A percentile compares a stretch with the other conserved stretches of the same genome.
These are phyloP conservation scores for Leucoagaricus sp. DNA, from an alignment of 1,284 basidiomycete species.

Conservation along the genomic window DNA sequence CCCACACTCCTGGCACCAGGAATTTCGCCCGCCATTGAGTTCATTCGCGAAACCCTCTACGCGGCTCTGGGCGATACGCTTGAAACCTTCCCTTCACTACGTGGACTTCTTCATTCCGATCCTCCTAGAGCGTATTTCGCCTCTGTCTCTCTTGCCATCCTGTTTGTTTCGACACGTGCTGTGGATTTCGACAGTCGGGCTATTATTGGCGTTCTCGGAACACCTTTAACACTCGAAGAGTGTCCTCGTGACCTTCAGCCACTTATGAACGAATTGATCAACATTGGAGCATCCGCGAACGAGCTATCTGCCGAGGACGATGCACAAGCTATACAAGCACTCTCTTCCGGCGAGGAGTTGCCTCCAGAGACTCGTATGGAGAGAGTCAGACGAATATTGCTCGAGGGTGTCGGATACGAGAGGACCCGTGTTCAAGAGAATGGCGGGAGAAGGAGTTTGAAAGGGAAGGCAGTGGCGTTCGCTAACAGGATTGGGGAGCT, in stretches of 20 bases:
- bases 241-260: constrained; percentile 63
- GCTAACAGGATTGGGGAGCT: constrained; percentile 74
- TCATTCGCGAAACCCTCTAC: constrained; percentile 83
- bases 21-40: constrained; percentile 59
- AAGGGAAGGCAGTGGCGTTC: constrained; percentile 65
- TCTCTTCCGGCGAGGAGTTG: constrained; percentile 44
- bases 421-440: constrained; percentile 26
- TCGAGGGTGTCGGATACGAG: constrained; percentile 53
- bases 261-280: constrained; percentile 66
- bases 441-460: constrained; percentile 48
- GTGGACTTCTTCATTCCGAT: constrained; percentile 55
- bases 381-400: constrained; percentile 57
- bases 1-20: constrained; percentile 53
- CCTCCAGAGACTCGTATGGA: constrained; percentile 57
- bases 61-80: constrained; percentile 73
- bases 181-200: constrained; percentile 29
- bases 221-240: constrained; percentile 48
- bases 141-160: constrained; percentile 69
- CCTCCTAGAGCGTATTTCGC: constrained; percentile 76
- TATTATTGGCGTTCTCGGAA: constrained; percentile 59
- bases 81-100: constrained; percentile 52
- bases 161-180: constrained; percentile 58
- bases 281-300: constrained; percentile 53
- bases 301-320: constrained; percentile 62
- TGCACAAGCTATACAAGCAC: constrained; percentile 48